Percentiles rank a stretch among this genome's conserved stretches.
Evolutionary conservation across 2,329 filamentous ascomycete species (phyloP).

Genomic region (Colletotrichum horii): DNA sequence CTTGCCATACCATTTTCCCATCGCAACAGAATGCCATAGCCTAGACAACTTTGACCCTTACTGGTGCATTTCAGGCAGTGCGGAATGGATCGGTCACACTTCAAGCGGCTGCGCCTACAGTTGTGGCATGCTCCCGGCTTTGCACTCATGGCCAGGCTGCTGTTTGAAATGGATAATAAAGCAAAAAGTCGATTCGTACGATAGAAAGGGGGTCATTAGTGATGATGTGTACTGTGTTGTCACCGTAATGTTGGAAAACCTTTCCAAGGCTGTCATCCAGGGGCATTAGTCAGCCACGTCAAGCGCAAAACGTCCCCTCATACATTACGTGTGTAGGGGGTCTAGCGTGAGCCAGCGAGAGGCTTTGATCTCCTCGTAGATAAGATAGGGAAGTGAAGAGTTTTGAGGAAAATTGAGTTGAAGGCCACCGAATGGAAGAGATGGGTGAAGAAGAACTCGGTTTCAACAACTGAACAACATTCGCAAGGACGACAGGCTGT

Average conservation of each 20-base stretch:
- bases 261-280: not conserved
- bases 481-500: too few relatives aligned
- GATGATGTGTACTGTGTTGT: not conserved
- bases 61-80: not conserved
- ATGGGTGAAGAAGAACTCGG: too few relatives aligned
- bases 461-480: too few relatives aligned
- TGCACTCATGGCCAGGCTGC: not conserved
- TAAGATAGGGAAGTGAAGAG: not conserved
- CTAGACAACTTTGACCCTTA: not conserved
- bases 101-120: not conserved
- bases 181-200: not conserved
- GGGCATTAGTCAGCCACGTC: not conserved
- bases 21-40: not conserved
- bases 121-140: not conserved
- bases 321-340: not conserved
- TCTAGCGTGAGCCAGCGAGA: too few relatives aligned
- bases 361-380: not conserved
- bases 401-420: too few relatives aligned
- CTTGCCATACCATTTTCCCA: not conserved
- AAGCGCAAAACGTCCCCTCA: not conserved
- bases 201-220: not conserved
- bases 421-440: too few relatives aligned
- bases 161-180: not conserved
- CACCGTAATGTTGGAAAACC: not conserved
- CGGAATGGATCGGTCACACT: not conserved